These are phyloP conservation scores for Populus hybrid DNA, from an alignment of 441 rosid genomes.

Conservation along the genomic window DNA sequence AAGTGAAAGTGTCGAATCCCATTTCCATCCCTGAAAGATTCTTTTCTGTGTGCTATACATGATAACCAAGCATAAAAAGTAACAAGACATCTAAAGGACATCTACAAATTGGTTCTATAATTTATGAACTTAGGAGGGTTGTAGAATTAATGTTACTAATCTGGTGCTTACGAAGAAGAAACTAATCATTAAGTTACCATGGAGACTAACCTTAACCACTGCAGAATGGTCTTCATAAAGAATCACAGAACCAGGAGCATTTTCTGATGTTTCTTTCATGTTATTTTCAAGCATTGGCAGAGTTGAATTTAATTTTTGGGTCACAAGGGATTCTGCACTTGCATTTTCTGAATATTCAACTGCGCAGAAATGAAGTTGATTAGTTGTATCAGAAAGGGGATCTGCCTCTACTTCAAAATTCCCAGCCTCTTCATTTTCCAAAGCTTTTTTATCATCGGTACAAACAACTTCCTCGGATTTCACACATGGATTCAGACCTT, in stretches of 20 bases:
- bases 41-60: background rate
- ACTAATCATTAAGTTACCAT: background rate
- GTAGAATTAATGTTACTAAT: background rate
- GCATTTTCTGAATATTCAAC: conserved; percentile 23
- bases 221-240: conserved; percentile 31
- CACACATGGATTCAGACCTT: conserved; percentile 14
- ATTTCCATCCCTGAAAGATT: background rate
- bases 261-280: conserved; percentile 22
- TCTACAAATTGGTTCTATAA: background rate
- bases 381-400: conserved; percentile 26
- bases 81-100: background rate
- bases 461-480: conserved; percentile 26
- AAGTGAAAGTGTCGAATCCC: background rate
- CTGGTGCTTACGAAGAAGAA: no score
- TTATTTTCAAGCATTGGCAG: conserved; percentile 27
- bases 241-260: conserved; percentile 30
- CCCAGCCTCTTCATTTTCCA: conserved; percentile 25
- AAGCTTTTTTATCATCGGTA: conserved; percentile 12
- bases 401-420: conserved; percentile 23
- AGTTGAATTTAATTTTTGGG: conserved; percentile 29
- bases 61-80: background rate
- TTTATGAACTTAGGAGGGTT: background rate
- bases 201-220: conserved; percentile 56
- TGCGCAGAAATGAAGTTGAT: conserved; percentile 22
- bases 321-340: conserved; percentile 25